Conservation (phyloP, 2,329 filamentous ascomycete genomes). For the Colletotrichum australisinense region DNA sequence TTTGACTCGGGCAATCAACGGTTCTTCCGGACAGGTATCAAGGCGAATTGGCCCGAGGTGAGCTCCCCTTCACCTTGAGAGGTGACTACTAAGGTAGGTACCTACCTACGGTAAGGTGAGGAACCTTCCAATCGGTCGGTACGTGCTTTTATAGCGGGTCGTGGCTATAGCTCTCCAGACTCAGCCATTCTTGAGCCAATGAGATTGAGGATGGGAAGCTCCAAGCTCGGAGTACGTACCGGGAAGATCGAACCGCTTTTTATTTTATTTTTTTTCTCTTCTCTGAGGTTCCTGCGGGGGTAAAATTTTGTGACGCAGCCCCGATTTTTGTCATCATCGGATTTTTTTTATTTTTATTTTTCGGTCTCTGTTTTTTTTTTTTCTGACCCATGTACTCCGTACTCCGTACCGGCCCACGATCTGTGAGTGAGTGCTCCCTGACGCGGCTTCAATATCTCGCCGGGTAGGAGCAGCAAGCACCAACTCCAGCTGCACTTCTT, state of each 20-base stretch:
- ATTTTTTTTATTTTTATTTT: background rate
- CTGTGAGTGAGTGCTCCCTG: background rate
- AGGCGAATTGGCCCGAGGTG: too few species aligned
- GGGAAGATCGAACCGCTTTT: constrained; percentile 5
- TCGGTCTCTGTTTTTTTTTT: background rate
- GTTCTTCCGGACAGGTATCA: too few species aligned
- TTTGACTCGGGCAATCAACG: too few species aligned
- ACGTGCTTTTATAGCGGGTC: background rate
- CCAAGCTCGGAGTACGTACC: background rate
- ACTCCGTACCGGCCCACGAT: background rate
- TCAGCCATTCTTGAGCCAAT: background rate
- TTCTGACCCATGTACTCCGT: too few species aligned
- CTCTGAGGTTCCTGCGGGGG: constrained; percentile 29
- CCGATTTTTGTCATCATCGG: constrained; percentile 35
- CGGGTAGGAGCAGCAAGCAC: background rate
- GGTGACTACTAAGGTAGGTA: too few species aligned
- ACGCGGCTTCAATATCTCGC: background rate
- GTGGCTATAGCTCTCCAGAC: background rate
- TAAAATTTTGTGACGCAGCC: constrained; percentile 39
- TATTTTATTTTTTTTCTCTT: background rate
- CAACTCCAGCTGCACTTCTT: background rate
- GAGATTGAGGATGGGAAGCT: background rate
- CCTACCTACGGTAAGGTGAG: too few species aligned
- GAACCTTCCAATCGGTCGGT: background rate
- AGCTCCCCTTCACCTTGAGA: too few species aligned